These are phyloP conservation scores for Astrocystis sublimbata DNA, from an alignment of 495 filamentous ascomycete species.

Conservation along the genomic window DNA sequence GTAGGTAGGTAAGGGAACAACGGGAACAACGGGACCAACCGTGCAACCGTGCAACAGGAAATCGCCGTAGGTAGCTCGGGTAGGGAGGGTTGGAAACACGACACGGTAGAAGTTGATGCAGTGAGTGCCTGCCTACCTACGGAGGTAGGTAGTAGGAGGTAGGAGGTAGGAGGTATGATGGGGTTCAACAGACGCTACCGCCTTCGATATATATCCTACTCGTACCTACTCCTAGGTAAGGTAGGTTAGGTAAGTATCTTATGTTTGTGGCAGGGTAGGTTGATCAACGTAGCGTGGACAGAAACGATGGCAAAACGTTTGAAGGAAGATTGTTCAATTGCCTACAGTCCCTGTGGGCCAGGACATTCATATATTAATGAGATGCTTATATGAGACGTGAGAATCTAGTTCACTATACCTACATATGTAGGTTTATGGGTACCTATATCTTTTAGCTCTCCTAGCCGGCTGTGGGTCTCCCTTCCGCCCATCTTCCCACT, in stretches of 20 bases:
- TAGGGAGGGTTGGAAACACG: neutral
- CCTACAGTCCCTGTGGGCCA: neutral
- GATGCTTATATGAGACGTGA: too few species aligned
- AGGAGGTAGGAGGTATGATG: neutral
- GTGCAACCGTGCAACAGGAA: too few species aligned
- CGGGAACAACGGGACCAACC: too few species aligned
- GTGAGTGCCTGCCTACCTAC: too few species aligned
- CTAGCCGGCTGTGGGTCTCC: neutral
- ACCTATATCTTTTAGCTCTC: too few species aligned
- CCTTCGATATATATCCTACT: neutral
- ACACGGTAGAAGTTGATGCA: neutral
- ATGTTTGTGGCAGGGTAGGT: neutral
- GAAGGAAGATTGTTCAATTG: neutral
- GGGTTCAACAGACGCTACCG: neutral
- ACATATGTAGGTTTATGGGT: too few species aligned
- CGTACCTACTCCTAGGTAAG: too few species aligned
- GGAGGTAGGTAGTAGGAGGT: too few species aligned
- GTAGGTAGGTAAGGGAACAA: constrained; percentile 1
- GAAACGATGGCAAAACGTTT: neutral
- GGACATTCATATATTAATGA: too few species aligned
- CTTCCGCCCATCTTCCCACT: neutral
- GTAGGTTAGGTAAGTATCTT: too few species aligned
- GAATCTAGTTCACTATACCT: too few species aligned
- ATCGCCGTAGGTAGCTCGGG: neutral
- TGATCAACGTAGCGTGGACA: too few species aligned